Percentiles rank a stretch among this genome's conserved stretches.
These are phyloP conservation scores for Chlamydomonas sphaeroides DNA, from an alignment of 139 green algal species.

Conservation along the genomic window DNA sequence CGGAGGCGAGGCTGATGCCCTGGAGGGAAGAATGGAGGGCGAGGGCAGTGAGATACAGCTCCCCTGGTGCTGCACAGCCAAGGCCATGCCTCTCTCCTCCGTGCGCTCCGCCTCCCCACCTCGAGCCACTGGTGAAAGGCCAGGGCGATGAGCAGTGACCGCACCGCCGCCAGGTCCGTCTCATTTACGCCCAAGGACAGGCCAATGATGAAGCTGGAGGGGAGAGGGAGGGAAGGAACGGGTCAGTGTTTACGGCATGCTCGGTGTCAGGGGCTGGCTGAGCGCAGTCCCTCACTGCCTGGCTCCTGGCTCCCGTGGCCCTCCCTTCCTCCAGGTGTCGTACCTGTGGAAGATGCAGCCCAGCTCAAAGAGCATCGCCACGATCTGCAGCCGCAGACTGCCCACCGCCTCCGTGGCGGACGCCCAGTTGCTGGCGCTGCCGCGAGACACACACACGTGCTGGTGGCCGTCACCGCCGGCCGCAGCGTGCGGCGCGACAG, in stretches of 20 bases:
- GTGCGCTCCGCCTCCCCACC: not conserved
- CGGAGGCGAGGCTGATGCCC: conserved; percentile 26
- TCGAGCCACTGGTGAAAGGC: conserved; percentile 49
- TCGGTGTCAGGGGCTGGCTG: no score
- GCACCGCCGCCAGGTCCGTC: conserved; percentile 18
- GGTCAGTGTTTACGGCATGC: no score
- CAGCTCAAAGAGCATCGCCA: conserved; percentile 25
- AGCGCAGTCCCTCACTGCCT: no score
- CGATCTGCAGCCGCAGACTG: conserved; percentile 6
- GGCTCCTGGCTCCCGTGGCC: no score
- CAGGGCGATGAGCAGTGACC: conserved; percentile 36
- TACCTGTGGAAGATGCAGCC: conserved; percentile 43
- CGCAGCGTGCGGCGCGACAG: no score
- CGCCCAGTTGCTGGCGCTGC: conserved; percentile 18
- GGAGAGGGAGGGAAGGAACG: no score
- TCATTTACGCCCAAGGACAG: conserved; percentile 41
- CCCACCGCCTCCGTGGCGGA: conserved; percentile 8
- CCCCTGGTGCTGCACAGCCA: no score
- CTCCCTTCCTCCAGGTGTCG: no score
- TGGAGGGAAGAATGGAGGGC: not conserved
- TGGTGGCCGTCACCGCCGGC: not conserved
- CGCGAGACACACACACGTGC: conserved; percentile 27
- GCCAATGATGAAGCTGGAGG: conserved; percentile 52
- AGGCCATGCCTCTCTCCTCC: not conserved
- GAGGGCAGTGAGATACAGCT: no score